Evolutionary conservation across 1,139 yeast species (phyloP).

Genomic region (Scheffersomyces titani): DNA sequence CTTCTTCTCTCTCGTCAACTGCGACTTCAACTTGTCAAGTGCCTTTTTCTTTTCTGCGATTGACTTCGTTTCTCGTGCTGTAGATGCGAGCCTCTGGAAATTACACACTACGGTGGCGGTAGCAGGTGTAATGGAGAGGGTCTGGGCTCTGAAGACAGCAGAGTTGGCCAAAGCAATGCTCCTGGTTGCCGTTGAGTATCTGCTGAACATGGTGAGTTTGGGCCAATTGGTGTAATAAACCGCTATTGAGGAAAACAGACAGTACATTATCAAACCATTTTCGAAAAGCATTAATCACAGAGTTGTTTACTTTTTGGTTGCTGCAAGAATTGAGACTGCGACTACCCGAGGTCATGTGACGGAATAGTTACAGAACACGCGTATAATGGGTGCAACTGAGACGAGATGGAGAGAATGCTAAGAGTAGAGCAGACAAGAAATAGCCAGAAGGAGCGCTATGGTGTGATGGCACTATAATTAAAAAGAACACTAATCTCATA

Average conservation of each 20-base stretch:
- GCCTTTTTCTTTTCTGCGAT: slow-evolving; percentile 12
- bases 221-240: background rate
- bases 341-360: background rate
- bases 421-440: background rate
- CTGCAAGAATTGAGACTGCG: background rate
- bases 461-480: background rate
- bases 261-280: background rate
- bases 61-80: slow-evolving; percentile 9
- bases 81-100: background rate
- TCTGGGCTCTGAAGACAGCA: background rate
- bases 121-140: background rate
- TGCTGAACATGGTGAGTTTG: background rate
- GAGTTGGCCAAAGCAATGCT: background rate
- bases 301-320: background rate
- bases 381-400: background rate
- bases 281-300: background rate
- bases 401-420: background rate
- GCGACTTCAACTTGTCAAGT: slow-evolving; percentile 13
- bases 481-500: background rate
- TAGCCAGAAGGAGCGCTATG: background rate
- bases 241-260: background rate
- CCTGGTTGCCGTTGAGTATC: background rate
- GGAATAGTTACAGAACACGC: background rate
- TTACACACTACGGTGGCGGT: background rate
- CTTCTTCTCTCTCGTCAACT: slow-evolving; percentile 26